Conservation (phyloP, 192 early-diverging fungal species). For the Backusella tuberculispora region DNA sequence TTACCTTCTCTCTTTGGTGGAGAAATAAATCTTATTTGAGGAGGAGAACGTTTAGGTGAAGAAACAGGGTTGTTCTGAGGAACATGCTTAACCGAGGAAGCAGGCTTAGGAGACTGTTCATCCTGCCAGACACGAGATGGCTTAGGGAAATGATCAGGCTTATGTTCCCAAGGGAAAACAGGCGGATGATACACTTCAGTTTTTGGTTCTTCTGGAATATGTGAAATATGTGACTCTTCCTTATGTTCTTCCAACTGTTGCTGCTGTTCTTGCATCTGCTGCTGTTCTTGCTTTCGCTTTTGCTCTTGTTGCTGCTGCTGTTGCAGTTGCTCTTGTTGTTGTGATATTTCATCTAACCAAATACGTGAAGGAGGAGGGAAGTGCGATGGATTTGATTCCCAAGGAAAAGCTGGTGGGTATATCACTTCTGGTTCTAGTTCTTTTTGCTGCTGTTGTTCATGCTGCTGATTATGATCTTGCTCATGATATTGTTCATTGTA, state of each 20-base stretch:
- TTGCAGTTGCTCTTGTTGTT: not conserved
- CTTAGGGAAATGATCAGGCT: not conserved
- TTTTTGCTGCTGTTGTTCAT: not conserved
- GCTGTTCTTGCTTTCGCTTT: too few species aligned
- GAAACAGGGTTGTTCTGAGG: too few species aligned
- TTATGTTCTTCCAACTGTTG: not conserved
- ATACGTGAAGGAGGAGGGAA: not conserved
- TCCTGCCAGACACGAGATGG: not conserved
- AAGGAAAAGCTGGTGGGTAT: not conserved
- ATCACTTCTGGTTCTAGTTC: not conserved
- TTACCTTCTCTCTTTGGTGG: not conserved
- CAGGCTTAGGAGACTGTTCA: too few species aligned
- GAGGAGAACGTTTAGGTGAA: not conserved
- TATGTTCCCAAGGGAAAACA: conserved; percentile 18
- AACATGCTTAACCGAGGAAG: too few species aligned
- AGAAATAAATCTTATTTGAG: not conserved
- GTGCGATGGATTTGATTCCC: not conserved
- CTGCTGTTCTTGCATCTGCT: not conserved
- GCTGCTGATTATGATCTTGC: not conserved
- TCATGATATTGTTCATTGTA: not conserved
- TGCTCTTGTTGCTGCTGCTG: not conserved
- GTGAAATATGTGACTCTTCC: not conserved
- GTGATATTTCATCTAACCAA: not conserved
- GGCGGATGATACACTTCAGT: not conserved
- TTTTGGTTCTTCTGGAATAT: not conserved